phyloP scores from a whole-genome alignment of 2,329 filamentous ascomycete genomes.

The Gnomoniopsis sp. region DNA sequence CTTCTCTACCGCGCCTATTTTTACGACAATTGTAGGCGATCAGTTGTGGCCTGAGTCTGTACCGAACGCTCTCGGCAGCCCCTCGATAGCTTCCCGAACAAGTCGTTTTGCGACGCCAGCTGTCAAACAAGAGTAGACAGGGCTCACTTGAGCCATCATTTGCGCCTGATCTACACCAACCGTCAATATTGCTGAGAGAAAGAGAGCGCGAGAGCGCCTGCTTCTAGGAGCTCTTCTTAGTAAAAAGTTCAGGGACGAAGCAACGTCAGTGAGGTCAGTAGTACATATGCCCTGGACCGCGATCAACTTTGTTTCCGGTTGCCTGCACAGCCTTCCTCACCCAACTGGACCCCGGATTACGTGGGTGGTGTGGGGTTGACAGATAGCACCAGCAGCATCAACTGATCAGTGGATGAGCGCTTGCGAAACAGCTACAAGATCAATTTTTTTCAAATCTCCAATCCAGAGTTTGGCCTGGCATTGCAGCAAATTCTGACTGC shows the following conservation, averaged over 20 bases:
- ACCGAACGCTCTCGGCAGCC: not conserved
- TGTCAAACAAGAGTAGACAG: not conserved
- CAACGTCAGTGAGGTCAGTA: constrained; percentile 2
- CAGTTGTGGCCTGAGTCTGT: not conserved
- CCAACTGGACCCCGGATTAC: constrained; percentile 2
- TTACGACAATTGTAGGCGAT: not conserved
- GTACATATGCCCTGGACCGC: not conserved
- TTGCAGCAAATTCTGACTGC: not conserved
- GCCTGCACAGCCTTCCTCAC: constrained; percentile 2
- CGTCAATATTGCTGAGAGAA: not conserved
- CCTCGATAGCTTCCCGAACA: not conserved
- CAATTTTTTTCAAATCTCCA: not conserved
- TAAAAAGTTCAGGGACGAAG: not conserved
- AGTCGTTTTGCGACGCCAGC: not conserved
- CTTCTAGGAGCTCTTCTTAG: not conserved
- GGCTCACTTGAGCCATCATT: not conserved
- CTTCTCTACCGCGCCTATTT: not conserved
- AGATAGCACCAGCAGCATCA: not conserved
- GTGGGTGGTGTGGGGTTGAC: not conserved
- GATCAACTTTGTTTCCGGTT: not conserved
- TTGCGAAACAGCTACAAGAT: not conserved
- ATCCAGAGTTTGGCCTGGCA: not conserved
- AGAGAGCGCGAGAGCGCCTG: not conserved
- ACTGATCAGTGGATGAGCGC: not conserved
- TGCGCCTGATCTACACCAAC: not conserved